A percentile compares a stretch with the other conserved stretches of the same genome.
Evolutionary conservation across 108 stramenopile species (phyloP).

Genomic region (Skeletonema costatum): DNA sequence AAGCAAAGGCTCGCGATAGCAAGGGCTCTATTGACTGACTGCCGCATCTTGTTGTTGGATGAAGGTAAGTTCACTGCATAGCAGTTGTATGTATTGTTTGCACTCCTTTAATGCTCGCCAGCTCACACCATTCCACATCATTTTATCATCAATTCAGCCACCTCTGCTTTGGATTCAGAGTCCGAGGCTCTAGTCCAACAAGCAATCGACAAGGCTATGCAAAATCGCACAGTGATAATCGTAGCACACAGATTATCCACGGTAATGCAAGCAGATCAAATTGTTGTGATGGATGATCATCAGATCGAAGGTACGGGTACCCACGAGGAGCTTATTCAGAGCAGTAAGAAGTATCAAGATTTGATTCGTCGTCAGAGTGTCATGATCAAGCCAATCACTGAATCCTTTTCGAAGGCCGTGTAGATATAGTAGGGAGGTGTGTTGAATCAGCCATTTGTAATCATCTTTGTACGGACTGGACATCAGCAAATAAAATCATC

Average conservation of each 20-base stretch:
- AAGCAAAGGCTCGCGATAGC: conserved; percentile 96
- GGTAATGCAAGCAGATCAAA: conserved; percentile 79
- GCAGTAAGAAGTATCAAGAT: conserved; percentile 53
- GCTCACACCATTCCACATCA: neutral
- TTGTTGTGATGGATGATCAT: conserved; percentile 84
- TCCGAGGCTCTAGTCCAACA: conserved; percentile 87
- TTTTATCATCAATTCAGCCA: conserved; percentile 6
- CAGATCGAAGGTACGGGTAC: conserved; percentile 74
- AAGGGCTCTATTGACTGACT: conserved; percentile 73
- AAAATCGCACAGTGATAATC: conserved; percentile 62
- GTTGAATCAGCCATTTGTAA: too few relatives aligned
- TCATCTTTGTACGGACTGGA: too few relatives aligned
- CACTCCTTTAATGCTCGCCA: conserved; percentile 8
- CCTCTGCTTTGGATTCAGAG: conserved; percentile 69
- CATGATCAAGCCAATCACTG: conserved; percentile 20
- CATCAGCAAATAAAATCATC: too few relatives aligned
- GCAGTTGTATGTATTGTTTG: neutral
- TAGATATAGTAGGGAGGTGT: too few relatives aligned
- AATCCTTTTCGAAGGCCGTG: too few relatives aligned
- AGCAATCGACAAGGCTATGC: conserved; percentile 71
- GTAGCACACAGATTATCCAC: conserved; percentile 91
- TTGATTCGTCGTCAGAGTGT: conserved; percentile 65
- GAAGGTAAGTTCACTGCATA: conserved; percentile 47
- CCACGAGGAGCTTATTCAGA: conserved; percentile 70
- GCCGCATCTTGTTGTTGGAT: conserved; percentile 85